Evolutionary conservation across 331 rosid species (phyloP).

Genomic region (Erythrophleum ivorense): DNA sequence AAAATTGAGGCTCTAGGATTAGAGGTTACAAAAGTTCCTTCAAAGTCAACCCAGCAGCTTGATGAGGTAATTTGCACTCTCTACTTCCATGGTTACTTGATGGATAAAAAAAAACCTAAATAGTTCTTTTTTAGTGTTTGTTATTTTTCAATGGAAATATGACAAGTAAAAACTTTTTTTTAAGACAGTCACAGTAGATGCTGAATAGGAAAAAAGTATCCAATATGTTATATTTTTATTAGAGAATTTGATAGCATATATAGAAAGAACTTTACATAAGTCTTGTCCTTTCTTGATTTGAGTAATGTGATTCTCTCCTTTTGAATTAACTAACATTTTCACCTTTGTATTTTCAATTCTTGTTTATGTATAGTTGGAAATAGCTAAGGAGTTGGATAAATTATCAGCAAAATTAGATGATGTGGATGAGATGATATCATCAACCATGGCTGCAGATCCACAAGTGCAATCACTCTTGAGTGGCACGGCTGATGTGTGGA

Average conservation of each 20-base stretch:
- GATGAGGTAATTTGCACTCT: slow-evolving; percentile 62
- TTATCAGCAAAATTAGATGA: slow-evolving; percentile 83
- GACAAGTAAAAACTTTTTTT: too few species aligned
- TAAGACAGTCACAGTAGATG: background rate
- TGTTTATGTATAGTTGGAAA: slow-evolving; percentile 63
- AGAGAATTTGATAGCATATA: background rate
- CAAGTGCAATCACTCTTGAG: slow-evolving; percentile 84
- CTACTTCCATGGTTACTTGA: slow-evolving; percentile 21
- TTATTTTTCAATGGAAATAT: too few species aligned
- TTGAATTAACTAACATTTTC: slow-evolving; percentile 26
- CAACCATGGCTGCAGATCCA: slow-evolving; percentile 89
- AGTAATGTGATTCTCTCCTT: background rate
- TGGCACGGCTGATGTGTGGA: slow-evolving; percentile 83
- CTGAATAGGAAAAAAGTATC: background rate
- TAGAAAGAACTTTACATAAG: background rate
- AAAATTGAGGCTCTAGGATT: slow-evolving; percentile 94
- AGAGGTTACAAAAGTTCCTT: slow-evolving; percentile 90
- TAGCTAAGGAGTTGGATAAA: slow-evolving; percentile 87
- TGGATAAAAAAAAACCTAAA: background rate
- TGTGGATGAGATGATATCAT: slow-evolving; percentile 87
- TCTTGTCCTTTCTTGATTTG: background rate
- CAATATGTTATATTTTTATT: background rate
- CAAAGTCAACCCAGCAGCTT: slow-evolving; percentile 63
- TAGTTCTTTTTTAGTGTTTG: background rate
- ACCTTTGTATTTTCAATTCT: background rate